Evolutionary conservation across 805 yeast species (phyloP).

Genomic region (Ogataea salicorniae): DNA sequence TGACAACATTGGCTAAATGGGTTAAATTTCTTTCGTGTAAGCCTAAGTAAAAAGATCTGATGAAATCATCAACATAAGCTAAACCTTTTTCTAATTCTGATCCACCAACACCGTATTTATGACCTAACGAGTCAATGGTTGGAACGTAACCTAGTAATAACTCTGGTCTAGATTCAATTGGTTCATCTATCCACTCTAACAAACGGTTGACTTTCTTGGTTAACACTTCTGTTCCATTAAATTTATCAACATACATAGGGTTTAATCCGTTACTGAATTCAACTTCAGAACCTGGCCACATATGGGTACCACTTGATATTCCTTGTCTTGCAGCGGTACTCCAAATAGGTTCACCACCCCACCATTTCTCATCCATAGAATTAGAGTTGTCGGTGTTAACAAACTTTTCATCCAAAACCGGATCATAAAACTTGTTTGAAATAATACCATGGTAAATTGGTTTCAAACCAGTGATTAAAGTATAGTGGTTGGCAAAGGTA

Average conservation of each 20-base stretch:
- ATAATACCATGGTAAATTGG: conserved; percentile 87
- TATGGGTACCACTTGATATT: conserved; percentile 70
- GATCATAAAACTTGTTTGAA: conserved; percentile 75
- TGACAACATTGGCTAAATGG: conserved; percentile 63
- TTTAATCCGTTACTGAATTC: conserved; percentile 40
- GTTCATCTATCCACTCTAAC: conserved; percentile 61
- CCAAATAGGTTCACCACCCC: conserved; percentile 95
- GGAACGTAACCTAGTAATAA: conserved; percentile 76
- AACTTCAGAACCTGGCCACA: conserved; percentile 96
- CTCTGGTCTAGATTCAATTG: conserved; percentile 59
- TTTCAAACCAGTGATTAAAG: conserved; percentile 77
- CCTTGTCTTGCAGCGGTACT: conserved; percentile 61
- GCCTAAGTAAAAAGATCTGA: conserved; percentile 45
- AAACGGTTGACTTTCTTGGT: conserved; percentile 54
- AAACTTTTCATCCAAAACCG: conserved; percentile 49
- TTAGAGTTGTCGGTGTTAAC: conserved; percentile 51
- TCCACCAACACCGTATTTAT: conserved; percentile 64
- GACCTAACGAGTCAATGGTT: conserved; percentile 75
- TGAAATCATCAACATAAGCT: conserved; percentile 57
- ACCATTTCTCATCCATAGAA: conserved; percentile 56
- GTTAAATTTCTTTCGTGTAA: conserved; percentile 51
- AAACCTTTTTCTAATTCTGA: conserved; percentile 49
- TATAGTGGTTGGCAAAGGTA: conserved; percentile 91
- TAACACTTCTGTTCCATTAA: conserved; percentile 58
- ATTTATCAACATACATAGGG: conserved; percentile 55